phyloP scores from a whole-genome alignment of 2,329 filamentous ascomycete species.

The Fusarium metavorans region DNA sequence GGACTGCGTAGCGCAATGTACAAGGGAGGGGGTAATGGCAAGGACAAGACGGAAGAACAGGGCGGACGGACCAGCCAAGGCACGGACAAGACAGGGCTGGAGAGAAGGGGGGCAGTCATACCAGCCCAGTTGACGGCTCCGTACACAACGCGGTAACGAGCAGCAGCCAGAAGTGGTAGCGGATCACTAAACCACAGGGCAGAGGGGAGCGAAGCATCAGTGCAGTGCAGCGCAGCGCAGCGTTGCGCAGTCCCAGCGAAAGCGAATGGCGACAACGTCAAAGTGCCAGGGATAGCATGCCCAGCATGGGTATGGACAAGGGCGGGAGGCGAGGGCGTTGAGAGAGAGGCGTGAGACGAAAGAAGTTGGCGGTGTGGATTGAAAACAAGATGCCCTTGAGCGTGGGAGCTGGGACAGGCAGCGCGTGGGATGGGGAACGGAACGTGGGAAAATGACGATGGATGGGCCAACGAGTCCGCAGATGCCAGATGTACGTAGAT shows the following conservation, averaged over 20 bases:
- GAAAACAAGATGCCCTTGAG: constrained; percentile 4
- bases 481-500: constrained; percentile 3
- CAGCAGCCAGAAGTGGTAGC: background rate
- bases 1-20: constrained; percentile 1
- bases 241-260: background rate
- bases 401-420: background rate
- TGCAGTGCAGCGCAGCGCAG: constrained; percentile 1
- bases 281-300: constrained; percentile 23
- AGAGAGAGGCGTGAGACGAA: constrained; percentile 9
- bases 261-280: constrained; percentile 18
- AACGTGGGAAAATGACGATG: constrained; percentile 26
- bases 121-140: constrained; percentile 27
- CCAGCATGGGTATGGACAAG: constrained; percentile 21
- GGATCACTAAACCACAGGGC: constrained; percentile 13
- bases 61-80: constrained; percentile 37
- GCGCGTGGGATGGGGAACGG: constrained; percentile 8
- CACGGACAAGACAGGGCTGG: constrained; percentile 38
- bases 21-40: background rate
- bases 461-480: constrained; percentile 11
- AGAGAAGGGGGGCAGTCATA: constrained; percentile 30
- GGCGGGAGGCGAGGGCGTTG: constrained; percentile 16
- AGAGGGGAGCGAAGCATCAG: constrained; percentile 3
- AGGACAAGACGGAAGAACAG: constrained; percentile 25
- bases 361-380: constrained; percentile 25
- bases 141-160: constrained; percentile 3